Conservation (phyloP, 202 grass and related monocot species). For the Zizania palustris region DNA sequence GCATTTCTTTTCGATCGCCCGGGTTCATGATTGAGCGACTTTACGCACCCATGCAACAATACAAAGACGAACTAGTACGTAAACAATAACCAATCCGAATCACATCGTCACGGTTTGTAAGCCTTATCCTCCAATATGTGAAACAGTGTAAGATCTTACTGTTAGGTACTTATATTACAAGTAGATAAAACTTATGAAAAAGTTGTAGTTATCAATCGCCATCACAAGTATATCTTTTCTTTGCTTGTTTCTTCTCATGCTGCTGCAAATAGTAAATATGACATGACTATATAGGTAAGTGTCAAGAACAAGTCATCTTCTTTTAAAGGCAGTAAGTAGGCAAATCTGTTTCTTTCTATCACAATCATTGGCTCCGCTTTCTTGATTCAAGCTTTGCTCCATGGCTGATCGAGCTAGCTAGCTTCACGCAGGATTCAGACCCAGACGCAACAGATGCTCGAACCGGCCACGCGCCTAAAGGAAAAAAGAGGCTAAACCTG, state of each 20-base stretch:
- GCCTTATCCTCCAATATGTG: neutral
- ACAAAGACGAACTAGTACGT: neutral
- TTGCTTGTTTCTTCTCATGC: neutral
- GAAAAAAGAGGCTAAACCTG: neutral
- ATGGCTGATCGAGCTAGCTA: neutral
- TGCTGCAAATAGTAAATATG: neutral
- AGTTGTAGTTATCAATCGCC: neutral
- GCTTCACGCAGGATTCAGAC: neutral
- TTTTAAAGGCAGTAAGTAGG: neutral
- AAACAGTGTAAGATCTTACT: slow-evolving; percentile 31
- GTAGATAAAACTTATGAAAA: neutral
- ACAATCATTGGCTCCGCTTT: neutral
- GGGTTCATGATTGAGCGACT: slow-evolving; percentile 37
- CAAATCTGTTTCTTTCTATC: neutral
- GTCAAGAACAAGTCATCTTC: neutral
- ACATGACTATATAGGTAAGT: neutral
- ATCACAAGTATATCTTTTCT: slow-evolving; percentile 1
- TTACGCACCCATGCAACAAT: slow-evolving; percentile 39
- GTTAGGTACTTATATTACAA: slow-evolving; percentile 28
- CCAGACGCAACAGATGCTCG: neutral
- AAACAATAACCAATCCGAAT: neutral
- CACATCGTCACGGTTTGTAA: slow-evolving; percentile 34
- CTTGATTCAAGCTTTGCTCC: neutral
- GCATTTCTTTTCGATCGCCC: slow-evolving; percentile 12
- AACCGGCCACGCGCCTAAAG: neutral